phyloP scores from a whole-genome alignment of 495 filamentous ascomycete genomes.

The Trichodelitschia bisporula region DNA sequence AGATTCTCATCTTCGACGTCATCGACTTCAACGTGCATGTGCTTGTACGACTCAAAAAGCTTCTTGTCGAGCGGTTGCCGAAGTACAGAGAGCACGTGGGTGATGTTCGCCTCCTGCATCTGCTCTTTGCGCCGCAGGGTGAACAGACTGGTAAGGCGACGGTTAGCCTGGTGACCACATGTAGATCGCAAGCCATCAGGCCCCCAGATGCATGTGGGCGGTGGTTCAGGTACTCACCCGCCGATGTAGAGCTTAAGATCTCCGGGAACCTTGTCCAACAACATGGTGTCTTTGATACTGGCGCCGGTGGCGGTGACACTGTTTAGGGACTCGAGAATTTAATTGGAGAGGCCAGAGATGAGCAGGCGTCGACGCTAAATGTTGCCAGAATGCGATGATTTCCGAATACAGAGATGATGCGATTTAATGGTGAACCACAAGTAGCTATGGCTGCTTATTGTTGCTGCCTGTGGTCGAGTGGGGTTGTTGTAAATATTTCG shows the following conservation, averaged over 20 bases:
- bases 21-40: conserved; percentile 60
- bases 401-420: too few species aligned
- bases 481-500: too few species aligned
- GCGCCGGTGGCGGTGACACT: too few species aligned
- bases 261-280: conserved; percentile 33
- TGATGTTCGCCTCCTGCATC: conserved; percentile 49
- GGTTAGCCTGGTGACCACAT: too few species aligned
- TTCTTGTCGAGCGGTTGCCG: conserved; percentile 28
- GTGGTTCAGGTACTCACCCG: conserved; percentile 33
- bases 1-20: conserved; percentile 75
- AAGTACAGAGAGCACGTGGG: conserved; percentile 73
- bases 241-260: conserved; percentile 56
- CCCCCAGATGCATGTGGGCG: not conserved
- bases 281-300: conserved; percentile 13
- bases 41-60: conserved; percentile 32
- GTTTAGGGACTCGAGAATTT: too few species aligned
- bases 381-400: too few species aligned
- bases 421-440: too few species aligned
- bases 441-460: too few species aligned
- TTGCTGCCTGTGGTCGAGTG: too few species aligned
- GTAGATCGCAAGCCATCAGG: too few species aligned
- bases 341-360: too few species aligned
- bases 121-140: conserved; percentile 41
- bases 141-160: conserved; percentile 34
- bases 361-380: too few species aligned